Evolutionary conservation across 305 asterid genomes (phyloP).

Genomic region (Lippia alba): DNA sequence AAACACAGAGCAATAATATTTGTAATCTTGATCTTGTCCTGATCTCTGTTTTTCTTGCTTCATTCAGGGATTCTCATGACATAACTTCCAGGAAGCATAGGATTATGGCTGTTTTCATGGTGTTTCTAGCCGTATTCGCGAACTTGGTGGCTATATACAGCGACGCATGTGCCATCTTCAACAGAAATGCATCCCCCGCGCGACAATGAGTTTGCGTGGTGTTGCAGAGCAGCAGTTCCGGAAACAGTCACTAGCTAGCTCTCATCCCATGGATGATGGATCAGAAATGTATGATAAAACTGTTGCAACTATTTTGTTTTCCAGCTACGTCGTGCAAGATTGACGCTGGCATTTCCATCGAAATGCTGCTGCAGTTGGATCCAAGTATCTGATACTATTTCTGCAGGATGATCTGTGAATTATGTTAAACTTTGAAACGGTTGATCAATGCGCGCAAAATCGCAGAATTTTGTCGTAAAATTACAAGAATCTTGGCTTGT

Average conservation of each 20-base stretch:
- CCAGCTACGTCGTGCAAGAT: background rate
- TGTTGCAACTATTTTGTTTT: constrained; percentile 4
- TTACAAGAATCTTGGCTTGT: background rate
- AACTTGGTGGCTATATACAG: constrained; percentile 54
- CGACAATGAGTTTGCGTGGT: constrained; percentile 13
- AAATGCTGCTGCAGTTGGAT: background rate
- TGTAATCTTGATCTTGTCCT: constrained; percentile 5
- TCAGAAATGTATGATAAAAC: constrained; percentile 16
- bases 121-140: constrained; percentile 54
- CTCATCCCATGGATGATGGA: background rate
- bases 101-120: constrained; percentile 52
- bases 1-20: background rate
- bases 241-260: background rate
- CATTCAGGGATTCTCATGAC: constrained; percentile 51
- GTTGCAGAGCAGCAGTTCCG: background rate
- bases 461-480: background rate
- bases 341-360: background rate
- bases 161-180: constrained; percentile 44
- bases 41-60: constrained; percentile 22
- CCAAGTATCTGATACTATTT: constrained; percentile 5
- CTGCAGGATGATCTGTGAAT: constrained; percentile 3
- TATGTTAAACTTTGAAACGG: background rate
- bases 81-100: constrained; percentile 49
- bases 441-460: too few species aligned
- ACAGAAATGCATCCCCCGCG: constrained; percentile 33